Percentiles rank a stretch among this genome's conserved stretches.
Evolutionary conservation across 2,329 filamentous ascomycete species (phyloP).

Genomic region (Ascocoryne sarcoides): DNA sequence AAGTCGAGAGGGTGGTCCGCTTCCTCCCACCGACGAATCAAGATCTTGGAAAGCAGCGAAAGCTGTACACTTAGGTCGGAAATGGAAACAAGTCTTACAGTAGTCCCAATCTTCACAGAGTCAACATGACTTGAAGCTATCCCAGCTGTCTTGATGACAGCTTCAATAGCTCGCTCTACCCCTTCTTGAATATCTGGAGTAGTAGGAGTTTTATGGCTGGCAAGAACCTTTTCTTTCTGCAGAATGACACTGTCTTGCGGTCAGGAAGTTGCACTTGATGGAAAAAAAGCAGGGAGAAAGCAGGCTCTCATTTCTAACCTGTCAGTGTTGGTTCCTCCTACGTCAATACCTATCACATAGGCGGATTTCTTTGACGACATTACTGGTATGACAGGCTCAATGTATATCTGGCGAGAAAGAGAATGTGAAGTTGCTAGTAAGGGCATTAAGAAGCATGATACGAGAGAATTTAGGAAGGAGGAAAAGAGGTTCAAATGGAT

Average conservation of each 20-base stretch:
- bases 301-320: slow-evolving; percentile 8
- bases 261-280: not conserved
- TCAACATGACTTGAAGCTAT: slow-evolving; percentile 33
- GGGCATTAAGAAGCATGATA: slow-evolving; percentile 8
- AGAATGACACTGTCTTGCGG: slow-evolving; percentile 16
- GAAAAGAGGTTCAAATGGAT: not conserved
- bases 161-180: slow-evolving; percentile 37
- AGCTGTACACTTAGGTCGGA: too few species aligned
- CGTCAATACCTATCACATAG: slow-evolving; percentile 36
- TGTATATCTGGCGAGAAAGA: slow-evolving; percentile 1
- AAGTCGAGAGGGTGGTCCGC: too few species aligned
- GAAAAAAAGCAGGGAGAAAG: not conserved
- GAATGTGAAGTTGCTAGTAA: slow-evolving; percentile 4
- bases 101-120: slow-evolving; percentile 39
- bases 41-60: too few species aligned
- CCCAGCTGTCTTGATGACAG: slow-evolving; percentile 32
- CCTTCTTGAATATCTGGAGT: slow-evolving; percentile 42
- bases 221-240: slow-evolving; percentile 24
- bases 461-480: not conserved
- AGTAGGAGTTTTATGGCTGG: slow-evolving; percentile 41
- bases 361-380: slow-evolving; percentile 16
- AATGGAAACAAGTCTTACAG: too few species aligned
- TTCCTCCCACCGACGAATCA: too few species aligned
- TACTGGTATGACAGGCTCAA: not conserved
- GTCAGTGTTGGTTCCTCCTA: slow-evolving; percentile 52